Conservation (phyloP, 2,329 filamentous ascomycete species). For the Cytospora schulzeri region DNA sequence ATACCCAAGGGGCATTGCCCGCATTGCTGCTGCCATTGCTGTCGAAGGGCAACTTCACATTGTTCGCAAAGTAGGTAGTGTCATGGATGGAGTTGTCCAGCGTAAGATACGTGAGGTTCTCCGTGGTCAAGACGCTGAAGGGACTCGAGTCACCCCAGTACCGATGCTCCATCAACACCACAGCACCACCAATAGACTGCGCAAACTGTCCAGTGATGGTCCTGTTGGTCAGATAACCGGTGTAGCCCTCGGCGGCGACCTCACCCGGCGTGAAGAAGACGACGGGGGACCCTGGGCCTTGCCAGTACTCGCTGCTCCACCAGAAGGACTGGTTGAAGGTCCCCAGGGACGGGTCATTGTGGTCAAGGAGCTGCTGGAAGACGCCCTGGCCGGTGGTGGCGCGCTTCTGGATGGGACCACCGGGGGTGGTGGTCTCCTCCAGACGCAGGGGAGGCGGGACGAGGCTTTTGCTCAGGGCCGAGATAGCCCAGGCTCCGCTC, state of each 20-base stretch:
- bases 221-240: slow-evolving; percentile 46
- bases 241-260: slow-evolving; percentile 39
- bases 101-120: slow-evolving; percentile 44
- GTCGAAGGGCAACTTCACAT: slow-evolving; percentile 54
- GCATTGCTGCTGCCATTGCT: slow-evolving; percentile 47
- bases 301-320: slow-evolving; percentile 44
- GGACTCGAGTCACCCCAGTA: slow-evolving; percentile 48
- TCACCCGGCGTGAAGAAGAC: slow-evolving; percentile 47
- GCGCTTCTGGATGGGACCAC: slow-evolving; percentile 17
- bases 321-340: slow-evolving; percentile 47
- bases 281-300: slow-evolving; percentile 44
- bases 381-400: slow-evolving; percentile 34
- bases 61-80: slow-evolving; percentile 44
- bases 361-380: slow-evolving; percentile 47
- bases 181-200: slow-evolving; percentile 43
- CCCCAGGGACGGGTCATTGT: slow-evolving; percentile 42
- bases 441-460: slow-evolving; percentile 34
- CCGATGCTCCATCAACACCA: slow-evolving; percentile 45
- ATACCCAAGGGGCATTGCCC: slow-evolving; percentile 55
- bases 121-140: slow-evolving; percentile 38
- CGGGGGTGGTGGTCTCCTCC: slow-evolving; percentile 28
- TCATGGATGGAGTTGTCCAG: slow-evolving; percentile 46
- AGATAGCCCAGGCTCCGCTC: slow-evolving; percentile 32
- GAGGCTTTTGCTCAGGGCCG: not conserved
- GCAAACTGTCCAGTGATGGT: slow-evolving; percentile 44